phyloP scores from a whole-genome alignment of 495 filamentous ascomycete species.

The Rhypophila decipiens region DNA sequence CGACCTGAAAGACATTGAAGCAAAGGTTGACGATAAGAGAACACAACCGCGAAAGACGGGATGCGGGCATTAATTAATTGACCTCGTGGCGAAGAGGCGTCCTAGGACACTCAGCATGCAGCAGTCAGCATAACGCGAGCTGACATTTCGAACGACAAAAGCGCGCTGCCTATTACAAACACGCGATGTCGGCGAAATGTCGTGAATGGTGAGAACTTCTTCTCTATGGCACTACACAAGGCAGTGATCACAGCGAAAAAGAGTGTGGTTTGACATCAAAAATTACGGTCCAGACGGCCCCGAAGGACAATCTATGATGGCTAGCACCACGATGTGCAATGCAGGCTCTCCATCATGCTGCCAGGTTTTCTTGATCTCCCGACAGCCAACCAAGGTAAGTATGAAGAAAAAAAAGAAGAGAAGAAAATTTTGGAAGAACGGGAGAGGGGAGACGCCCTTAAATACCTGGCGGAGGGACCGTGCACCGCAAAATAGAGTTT shows the following conservation, averaged over 20 bases:
- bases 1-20: too few species aligned
- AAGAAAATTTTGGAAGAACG: conserved; percentile 4
- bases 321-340: conserved; percentile 33
- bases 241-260: conserved; percentile 26
- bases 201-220: conserved; percentile 15
- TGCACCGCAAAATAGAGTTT: too few species aligned
- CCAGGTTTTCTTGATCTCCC: conserved; percentile 25
- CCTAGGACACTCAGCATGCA: too few species aligned
- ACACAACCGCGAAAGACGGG: too few species aligned
- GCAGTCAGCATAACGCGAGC: too few species aligned
- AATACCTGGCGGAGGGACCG: conserved; percentile 1
- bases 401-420: conserved; percentile 27
- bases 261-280: conserved; percentile 20
- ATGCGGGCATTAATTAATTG: too few species aligned
- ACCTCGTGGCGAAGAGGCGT: too few species aligned
- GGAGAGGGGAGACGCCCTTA: conserved; percentile 2
- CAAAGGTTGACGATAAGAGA: too few species aligned
- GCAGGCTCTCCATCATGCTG: conserved; percentile 22
- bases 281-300: conserved; percentile 34
- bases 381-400: conserved; percentile 31
- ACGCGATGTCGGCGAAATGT: too few species aligned
- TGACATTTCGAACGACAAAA: too few species aligned
- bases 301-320: conserved; percentile 31
- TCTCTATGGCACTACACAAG: conserved; percentile 20
- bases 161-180: too few species aligned